These are phyloP conservation scores for Globisporangium recalcitrans DNA, from an alignment of 352 stramenopile genomes.

Conservation along the genomic window DNA sequence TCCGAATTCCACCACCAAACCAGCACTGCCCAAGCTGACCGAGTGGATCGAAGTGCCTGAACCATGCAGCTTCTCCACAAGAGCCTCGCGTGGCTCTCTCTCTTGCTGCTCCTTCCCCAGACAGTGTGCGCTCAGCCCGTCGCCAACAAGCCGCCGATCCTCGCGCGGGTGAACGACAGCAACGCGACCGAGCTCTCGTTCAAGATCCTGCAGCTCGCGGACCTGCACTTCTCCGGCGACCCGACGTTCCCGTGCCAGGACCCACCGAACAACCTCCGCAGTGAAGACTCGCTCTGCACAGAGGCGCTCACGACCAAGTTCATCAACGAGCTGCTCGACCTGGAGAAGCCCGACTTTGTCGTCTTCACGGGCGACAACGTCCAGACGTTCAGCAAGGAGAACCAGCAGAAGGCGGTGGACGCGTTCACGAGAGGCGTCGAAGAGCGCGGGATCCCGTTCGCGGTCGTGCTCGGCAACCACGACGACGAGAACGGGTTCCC, in stretches of 20 bases:
- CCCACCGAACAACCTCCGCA: slow-evolving; percentile 18
- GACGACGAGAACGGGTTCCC: slow-evolving; percentile 43
- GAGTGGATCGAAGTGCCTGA: too few relatives aligned
- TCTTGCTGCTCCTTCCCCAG: too few relatives aligned
- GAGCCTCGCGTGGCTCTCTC: not conserved
- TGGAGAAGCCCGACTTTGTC: slow-evolving; percentile 60
- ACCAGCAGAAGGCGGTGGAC: slow-evolving; percentile 30
- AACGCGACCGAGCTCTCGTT: slow-evolving; percentile 25
- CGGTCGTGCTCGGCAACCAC: slow-evolving; percentile 63
- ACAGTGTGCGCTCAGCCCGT: too few relatives aligned
- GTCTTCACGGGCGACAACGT: slow-evolving; percentile 65
- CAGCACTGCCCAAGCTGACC: too few relatives aligned
- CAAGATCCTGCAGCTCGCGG: slow-evolving; percentile 65
- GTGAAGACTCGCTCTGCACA: slow-evolving; percentile 22
- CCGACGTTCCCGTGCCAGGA: slow-evolving; percentile 26
- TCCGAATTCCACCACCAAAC: too few relatives aligned
- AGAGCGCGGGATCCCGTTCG: slow-evolving; percentile 41
- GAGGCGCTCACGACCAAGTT: slow-evolving; percentile 49
- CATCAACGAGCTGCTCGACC: slow-evolving; percentile 46
- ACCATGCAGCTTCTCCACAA: too few relatives aligned
- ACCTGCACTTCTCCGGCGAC: slow-evolving; percentile 57
- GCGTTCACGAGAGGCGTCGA: slow-evolving; percentile 34
- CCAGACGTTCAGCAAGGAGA: slow-evolving; percentile 18
- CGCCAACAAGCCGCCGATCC: not conserved
- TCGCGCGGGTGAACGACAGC: not conserved